Evolutionary conservation across 441 rosid species (phyloP), one percentile per base, ranked within the genome.

Genomic region (Theobroma grandiflorum): DNA sequence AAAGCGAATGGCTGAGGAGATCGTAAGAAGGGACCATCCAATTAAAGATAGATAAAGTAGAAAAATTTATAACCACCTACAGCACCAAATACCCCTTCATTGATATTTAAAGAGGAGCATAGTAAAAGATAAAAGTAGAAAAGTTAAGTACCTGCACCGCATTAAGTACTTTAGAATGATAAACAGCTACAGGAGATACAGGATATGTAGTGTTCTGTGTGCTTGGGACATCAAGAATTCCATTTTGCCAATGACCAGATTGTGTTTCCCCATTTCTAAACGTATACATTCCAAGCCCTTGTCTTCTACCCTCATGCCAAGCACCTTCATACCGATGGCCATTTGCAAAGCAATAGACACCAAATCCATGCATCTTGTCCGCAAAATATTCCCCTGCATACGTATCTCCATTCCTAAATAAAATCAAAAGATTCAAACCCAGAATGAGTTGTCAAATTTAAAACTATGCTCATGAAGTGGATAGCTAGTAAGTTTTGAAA

Each of bases 191-290:
- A 72, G 94, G 87, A 63, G 93, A 91, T 33, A 88, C 89, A 8
- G 96, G 88, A 82, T 78, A 80, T 22, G 83, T 65, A 4, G 84
- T 78, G 79, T 76, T 90, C 82, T 92, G 94, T n/a, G 95, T 91
- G 82, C 97, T 92, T 68, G 94, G 97, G 80, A 91, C 84, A 82
- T 86, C 90, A 61, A 91, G 94, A 77, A 87, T 82, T 68, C 98
- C 97, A 83, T 93, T 91, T 77, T 90, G 91, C 98, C 98, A 94
- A 84, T 93, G 97, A 78, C 98, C 98, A n/a, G 98, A 87, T 81
- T 93, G 96, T 40, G 95, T 89, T 81, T 94, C 98, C 64, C 96
- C 95, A 86, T 91, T 93, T 86, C 96, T 88, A 79, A 93, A 94
- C 5, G 96, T 90, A 84, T 94, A 93, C 98, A 93, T 91, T 52